Conservation (phyloP, 192 early-diverging fungal species). For the Entomortierella chlamydospora region DNA sequence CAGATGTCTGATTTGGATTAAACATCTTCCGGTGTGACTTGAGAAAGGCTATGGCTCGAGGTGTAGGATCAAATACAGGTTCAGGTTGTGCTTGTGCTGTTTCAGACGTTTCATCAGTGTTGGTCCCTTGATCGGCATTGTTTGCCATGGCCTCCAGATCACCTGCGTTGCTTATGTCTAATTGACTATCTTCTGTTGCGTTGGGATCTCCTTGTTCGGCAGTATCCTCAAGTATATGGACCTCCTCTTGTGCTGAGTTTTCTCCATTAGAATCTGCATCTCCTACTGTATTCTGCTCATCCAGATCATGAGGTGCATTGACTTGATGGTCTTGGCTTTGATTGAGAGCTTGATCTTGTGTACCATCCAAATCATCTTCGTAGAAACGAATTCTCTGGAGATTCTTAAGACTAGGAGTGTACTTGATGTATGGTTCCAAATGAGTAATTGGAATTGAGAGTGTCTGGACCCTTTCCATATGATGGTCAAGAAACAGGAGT, state of each 20-base stretch:
- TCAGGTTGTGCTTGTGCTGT: background rate
- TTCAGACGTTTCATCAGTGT: background rate
- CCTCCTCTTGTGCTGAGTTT: too few relatives aligned
- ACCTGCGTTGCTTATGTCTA: too few relatives aligned
- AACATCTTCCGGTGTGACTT: conserved; percentile 9
- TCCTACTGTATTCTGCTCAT: background rate
- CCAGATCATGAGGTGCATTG: background rate
- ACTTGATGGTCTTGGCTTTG: background rate
- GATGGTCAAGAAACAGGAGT: conserved; percentile 37
- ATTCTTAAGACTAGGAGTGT: conserved; percentile 5
- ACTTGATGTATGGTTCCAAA: conserved; percentile 20
- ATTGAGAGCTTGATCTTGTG: conserved; percentile 5
- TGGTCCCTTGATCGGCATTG: background rate
- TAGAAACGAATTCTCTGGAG: conserved; percentile 26
- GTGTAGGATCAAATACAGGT: conserved; percentile 12
- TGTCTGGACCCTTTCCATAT: conserved; percentile 6
- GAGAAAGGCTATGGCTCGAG: conserved; percentile 8
- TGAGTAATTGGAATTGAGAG: conserved; percentile 35
- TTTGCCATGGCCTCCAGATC: too few relatives aligned
- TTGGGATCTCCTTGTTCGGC: too few relatives aligned
- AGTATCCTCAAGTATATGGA: too few relatives aligned
- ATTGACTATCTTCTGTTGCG: too few relatives aligned
- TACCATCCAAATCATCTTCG: conserved; percentile 23
- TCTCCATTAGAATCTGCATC: too few relatives aligned
- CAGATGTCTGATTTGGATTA: background rate